Percentiles rank a stretch among this genome's conserved stretches.
phyloP scores from a whole-genome alignment of 2,329 filamentous ascomycete species.

The Thielaviopsis populi region DNA sequence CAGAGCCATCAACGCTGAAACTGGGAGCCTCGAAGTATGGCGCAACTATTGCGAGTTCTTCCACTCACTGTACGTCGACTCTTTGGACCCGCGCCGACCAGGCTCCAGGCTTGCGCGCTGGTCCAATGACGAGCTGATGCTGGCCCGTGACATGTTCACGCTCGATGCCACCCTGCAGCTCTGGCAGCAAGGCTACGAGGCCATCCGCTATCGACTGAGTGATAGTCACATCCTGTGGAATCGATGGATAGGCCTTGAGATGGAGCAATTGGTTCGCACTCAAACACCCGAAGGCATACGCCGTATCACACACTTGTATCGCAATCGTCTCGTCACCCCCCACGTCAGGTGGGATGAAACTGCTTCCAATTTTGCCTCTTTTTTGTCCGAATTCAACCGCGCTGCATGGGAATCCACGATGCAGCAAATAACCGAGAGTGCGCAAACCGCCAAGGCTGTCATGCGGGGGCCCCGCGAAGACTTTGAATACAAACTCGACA shows the following conservation, averaged over 20 bases:
- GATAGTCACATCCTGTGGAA: constrained; percentile 72
- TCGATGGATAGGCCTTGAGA: constrained; percentile 57
- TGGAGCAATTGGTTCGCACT: constrained; percentile 47
- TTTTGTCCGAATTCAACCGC: constrained; percentile 56
- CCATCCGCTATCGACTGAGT: constrained; percentile 57
- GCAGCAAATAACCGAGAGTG: constrained; percentile 48
- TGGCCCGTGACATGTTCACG: constrained; percentile 58
- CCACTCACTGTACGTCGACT: constrained; percentile 45
- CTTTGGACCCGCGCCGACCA: constrained; percentile 6
- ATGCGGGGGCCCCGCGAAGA: constrained; percentile 46
- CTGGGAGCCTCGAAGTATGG: constrained; percentile 60
- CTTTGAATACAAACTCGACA: constrained; percentile 50
- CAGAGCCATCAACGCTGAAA: constrained; percentile 54
- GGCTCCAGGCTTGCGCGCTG: constrained; percentile 24
- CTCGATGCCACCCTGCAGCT: constrained; percentile 50
- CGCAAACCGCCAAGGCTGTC: constrained; percentile 47
- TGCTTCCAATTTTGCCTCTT: constrained; percentile 57
- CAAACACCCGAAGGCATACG: constrained; percentile 42
- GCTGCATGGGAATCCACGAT: constrained; percentile 60
- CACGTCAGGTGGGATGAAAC: constrained; percentile 64
- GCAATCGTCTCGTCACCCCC: constrained; percentile 54
- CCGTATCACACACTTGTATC: constrained; percentile 53
- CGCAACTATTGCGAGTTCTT: constrained; percentile 65
- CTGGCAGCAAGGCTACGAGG: constrained; percentile 56
- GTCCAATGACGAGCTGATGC: constrained; percentile 51